phyloP scores from a whole-genome alignment of 768 basidiomycete species.

The Fibroporia radiculosa region DNA sequence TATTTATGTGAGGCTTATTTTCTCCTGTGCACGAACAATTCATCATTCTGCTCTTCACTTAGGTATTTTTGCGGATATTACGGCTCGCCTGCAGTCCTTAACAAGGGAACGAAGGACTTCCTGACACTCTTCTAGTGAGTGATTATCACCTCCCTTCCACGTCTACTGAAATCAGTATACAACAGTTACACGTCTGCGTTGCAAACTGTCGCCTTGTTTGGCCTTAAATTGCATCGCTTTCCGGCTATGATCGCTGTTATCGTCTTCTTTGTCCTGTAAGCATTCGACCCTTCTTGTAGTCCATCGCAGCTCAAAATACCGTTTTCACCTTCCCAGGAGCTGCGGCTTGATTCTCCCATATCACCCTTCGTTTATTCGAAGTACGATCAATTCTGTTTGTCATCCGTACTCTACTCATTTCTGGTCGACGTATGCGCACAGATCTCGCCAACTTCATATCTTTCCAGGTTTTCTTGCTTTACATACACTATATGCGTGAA shows the following conservation, averaged over 20 bases:
- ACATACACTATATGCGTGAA: conserved; percentile 45
- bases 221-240: conserved; percentile 56
- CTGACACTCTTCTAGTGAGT: conserved; percentile 30
- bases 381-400: conserved; percentile 21
- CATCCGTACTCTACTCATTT: conserved; percentile 5
- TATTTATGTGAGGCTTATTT: conserved; percentile 31
- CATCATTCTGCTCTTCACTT: neutral
- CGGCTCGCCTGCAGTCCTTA: conserved; percentile 19
- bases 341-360: conserved; percentile 32
- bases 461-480: conserved; percentile 79
- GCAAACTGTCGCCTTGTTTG: conserved; percentile 67
- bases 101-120: conserved; percentile 38
- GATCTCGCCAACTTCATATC: conserved; percentile 64
- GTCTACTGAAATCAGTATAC: conserved; percentile 17
- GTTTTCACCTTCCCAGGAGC: conserved; percentile 28
- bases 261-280: conserved; percentile 47
- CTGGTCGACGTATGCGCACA: conserved; percentile 16
- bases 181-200: conserved; percentile 30
- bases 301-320: no score
- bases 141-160: neutral
- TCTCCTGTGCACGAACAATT: neutral
- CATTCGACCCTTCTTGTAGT: no score
- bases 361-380: conserved; percentile 27
- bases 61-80: conserved; percentile 40
- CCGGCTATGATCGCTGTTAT: conserved; percentile 55